Base-by-base conservation (phyloP, 495 filamentous ascomycete genomes). In the Entonaema liquescens region DNA sequence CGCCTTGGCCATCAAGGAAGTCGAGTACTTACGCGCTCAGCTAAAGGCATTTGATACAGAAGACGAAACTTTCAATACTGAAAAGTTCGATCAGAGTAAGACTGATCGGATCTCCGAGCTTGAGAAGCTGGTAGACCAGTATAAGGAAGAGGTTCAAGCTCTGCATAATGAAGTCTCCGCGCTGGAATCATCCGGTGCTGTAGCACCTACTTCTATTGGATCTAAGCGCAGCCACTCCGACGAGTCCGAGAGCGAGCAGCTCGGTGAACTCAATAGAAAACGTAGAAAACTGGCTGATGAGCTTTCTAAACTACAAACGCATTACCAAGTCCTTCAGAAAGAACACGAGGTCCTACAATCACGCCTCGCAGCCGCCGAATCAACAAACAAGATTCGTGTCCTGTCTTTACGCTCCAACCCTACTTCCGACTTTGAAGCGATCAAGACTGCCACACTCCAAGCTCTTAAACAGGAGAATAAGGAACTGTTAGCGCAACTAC, bases 1-100 rank as follows among this genome's bases (percentile, higher is more conserved):
- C 62, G 87, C 87, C 6, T 85, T 98, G 3, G 93, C 93, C 4
- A 79, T 93, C 21, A 97, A 97, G 74, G 96, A 99, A 76, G 92
- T 96, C 6, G 93, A 98, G 68, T 95, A 95, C 76, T 85, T 99
- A 7, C 91, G 96, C 15, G 95, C 92, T 4, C 95, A 99, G 74
- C 82, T 98, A 23, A 96, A 97, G 77, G 90, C 91, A 0, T 97
- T 94, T 62, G 95, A 97, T 67, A 87, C 89, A 25, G 96, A 98
- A 79, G 94, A 98, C 76, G 84, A 86, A 44, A 95, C 93, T 1
- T 91, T 97, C 81, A 89, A 94, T 62, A 85, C 89, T 2, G 91
- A 92, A 15, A 88, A 83, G 47, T 91, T 91, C 55, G 92, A 98
- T 71, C 87, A 90, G 62, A 86, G 90, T 59, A 97, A 94, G 74